phyloP scores from a whole-genome alignment of 352 stramenopile genomes.

The Phytophthora agathidicida region DNA sequence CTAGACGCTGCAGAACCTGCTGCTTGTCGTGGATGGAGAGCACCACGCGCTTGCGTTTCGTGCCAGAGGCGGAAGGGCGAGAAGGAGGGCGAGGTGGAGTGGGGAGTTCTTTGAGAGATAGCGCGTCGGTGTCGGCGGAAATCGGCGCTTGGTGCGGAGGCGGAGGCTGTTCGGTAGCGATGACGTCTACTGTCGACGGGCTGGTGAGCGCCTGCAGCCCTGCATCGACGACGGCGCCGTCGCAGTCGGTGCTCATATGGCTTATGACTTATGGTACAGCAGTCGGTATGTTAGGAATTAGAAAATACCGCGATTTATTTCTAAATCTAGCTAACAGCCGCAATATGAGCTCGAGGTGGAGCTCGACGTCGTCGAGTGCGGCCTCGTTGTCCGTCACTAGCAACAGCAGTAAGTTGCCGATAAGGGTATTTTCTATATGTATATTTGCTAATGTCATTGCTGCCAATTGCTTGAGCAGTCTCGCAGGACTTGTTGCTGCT shows the following conservation, averaged over 20 bases:
- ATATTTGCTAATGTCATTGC: background rate
- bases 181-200: background rate
- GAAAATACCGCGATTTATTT: too few species aligned
- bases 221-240: background rate
- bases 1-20: conserved; percentile 77
- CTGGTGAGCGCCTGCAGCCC: background rate
- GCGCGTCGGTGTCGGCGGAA: background rate
- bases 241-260: conserved; percentile 18
- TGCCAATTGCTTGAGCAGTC: conserved; percentile 21
- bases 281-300: too few species aligned
- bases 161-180: background rate
- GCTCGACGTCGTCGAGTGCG: background rate
- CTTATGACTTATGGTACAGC: too few species aligned
- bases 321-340: too few species aligned
- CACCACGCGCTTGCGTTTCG: conserved; percentile 84
- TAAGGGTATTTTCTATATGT: background rate
- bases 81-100: background rate
- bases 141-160: background rate
- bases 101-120: background rate
- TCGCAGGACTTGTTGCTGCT: conserved; percentile 51
- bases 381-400: conserved; percentile 1
- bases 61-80: background rate
- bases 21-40: conserved; percentile 87
- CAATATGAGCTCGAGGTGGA: conserved; percentile 13
- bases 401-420: conserved; percentile 10